These are phyloP conservation scores for Rosa multiflora DNA, from an alignment of 306 rosid genomes.

Conservation along the genomic window DNA sequence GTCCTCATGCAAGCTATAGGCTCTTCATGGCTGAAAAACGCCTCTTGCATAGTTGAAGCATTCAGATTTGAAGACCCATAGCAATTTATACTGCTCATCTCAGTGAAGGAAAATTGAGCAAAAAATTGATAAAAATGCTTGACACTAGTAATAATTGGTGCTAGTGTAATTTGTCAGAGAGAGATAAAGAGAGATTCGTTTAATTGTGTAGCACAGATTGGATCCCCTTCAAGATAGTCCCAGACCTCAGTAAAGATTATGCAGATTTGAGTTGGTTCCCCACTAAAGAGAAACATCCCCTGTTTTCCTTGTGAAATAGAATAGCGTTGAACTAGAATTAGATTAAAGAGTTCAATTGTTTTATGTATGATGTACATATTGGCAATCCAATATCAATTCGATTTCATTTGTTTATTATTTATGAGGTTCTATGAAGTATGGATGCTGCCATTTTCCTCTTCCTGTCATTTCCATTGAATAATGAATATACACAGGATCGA, in stretches of 20 bases:
- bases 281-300: background rate
- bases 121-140: background rate
- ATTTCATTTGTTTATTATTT: background rate
- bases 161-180: background rate
- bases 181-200: background rate
- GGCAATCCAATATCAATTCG: background rate
- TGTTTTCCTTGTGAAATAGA: background rate
- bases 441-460: background rate
- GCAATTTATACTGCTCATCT: background rate
- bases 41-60: slow-evolving; percentile 54
- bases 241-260: background rate
- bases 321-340: background rate
- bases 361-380: slow-evolving; percentile 6
- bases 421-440: background rate
- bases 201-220: slow-evolving; percentile 9
- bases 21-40: slow-evolving; percentile 76
- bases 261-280: background rate
- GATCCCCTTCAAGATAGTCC: background rate
- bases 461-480: background rate
- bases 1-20: slow-evolving; percentile 86
- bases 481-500: background rate
- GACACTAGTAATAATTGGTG: background rate
- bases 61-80: background rate
- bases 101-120: background rate
- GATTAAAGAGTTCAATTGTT: background rate